Evolutionary conservation across 768 basidiomycete species (phyloP).

Genomic region (Leccinum subtestaceum): DNA sequence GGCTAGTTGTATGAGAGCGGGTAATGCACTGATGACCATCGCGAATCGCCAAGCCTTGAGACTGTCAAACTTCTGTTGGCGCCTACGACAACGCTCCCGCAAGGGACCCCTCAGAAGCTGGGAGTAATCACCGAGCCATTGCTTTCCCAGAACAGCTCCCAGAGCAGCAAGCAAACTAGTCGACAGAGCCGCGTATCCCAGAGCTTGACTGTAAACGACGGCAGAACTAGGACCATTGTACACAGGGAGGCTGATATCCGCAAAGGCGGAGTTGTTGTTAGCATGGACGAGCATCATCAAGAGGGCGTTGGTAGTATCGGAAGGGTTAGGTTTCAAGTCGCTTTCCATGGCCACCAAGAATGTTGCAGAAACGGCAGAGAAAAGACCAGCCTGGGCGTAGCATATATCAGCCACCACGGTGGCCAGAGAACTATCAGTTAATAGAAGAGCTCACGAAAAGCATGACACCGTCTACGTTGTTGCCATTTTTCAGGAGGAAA

Average conservation of each 20-base stretch:
- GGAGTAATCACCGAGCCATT: constrained; percentile 12
- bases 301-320: constrained; percentile 26
- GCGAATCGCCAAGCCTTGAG: constrained; percentile 19
- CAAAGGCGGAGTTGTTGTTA: constrained; percentile 12
- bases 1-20: constrained; percentile 20
- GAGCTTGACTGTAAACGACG: constrained; percentile 15
- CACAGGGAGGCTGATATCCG: constrained; percentile 4
- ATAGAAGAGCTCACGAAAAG: neutral
- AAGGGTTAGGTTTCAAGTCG: constrained; percentile 30
- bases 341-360: constrained; percentile 39
- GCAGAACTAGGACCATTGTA: constrained; percentile 19
- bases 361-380: constrained; percentile 38
- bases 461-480: constrained; percentile 2
- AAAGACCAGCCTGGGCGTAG: constrained; percentile 37
- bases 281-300: constrained; percentile 21
- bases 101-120: constrained; percentile 11
- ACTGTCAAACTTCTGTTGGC: constrained; percentile 19
- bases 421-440: neutral
- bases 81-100: constrained; percentile 13
- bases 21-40: constrained; percentile 11
- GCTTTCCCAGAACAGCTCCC: constrained; percentile 18
- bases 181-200: constrained; percentile 22
- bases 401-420: neutral
- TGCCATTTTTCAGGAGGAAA: neutral
- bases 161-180: constrained; percentile 23